These are phyloP conservation scores for Sclerotinia nivalis DNA, from an alignment of 2,329 filamentous ascomycete genomes.

Conservation along the genomic window DNA sequence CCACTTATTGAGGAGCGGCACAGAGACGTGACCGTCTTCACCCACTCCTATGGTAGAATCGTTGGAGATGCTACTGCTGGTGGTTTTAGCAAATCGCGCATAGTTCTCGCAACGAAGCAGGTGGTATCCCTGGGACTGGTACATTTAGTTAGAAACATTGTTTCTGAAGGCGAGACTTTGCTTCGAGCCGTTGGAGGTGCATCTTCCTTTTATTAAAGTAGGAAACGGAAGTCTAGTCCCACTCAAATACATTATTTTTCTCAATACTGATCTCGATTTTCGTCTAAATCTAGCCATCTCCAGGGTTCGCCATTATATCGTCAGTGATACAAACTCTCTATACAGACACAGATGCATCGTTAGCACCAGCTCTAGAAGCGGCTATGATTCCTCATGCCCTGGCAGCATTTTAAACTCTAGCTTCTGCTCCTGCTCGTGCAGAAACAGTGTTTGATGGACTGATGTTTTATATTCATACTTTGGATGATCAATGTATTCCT, in stretches of 20 bases:
- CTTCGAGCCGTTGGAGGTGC: neutral
- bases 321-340: neutral
- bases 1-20: neutral
- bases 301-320: neutral
- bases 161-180: neutral
- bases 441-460: neutral
- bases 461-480: conserved; percentile 1
- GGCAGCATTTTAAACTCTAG: neutral
- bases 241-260: accelerated
- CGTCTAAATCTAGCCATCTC: neutral
- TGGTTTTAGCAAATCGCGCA: neutral
- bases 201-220: neutral
- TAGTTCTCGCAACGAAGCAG: neutral
- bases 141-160: neutral
- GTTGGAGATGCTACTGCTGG: neutral
- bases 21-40: neutral
- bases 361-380: neutral
- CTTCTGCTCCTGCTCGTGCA: neutral
- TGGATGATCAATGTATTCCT: neutral
- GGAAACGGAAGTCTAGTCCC: neutral
- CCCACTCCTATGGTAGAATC: neutral
- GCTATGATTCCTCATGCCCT: conserved; percentile 4
- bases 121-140: neutral
- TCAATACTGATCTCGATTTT: neutral
- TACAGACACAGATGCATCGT: neutral